A percentile compares a stretch with the other conserved stretches of the same genome.
These are phyloP conservation scores for Drechslerella dactyloides DNA, from an alignment of 2,329 filamentous ascomycete species.

Conservation along the genomic window DNA sequence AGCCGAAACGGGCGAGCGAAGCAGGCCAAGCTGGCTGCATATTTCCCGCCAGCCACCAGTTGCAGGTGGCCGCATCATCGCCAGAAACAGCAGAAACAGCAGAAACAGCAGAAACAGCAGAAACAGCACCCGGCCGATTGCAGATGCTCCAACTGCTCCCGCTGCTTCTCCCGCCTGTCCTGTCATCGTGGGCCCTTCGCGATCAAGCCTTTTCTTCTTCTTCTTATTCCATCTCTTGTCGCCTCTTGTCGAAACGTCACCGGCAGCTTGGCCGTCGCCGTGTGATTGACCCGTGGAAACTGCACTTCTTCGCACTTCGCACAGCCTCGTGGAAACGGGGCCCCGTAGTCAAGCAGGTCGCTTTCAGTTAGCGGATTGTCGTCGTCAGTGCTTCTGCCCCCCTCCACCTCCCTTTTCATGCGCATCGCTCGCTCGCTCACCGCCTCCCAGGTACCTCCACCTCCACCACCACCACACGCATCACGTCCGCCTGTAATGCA, in stretches of 20 bases:
- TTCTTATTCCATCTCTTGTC: not conserved
- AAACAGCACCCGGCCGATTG: slow-evolving; percentile 2
- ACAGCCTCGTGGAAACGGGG: too few relatives aligned
- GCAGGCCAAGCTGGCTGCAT: too few relatives aligned
- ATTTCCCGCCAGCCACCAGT: slow-evolving; percentile 4
- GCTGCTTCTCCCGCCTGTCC: too few relatives aligned
- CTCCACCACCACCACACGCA: too few relatives aligned
- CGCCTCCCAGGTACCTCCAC: not conserved
- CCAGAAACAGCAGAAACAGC: not conserved
- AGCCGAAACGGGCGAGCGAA: slow-evolving; percentile 1
- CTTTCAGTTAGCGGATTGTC: not conserved
- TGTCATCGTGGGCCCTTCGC: too few relatives aligned
- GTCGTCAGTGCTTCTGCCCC: not conserved
- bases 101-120: not conserved
- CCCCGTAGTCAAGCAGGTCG: too few relatives aligned
- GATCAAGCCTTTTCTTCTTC: not conserved
- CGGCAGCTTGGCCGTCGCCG: too few relatives aligned
- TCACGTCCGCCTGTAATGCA: too few relatives aligned
- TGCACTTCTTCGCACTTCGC: too few relatives aligned
- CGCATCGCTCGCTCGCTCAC: not conserved
- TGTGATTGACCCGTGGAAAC: too few relatives aligned
- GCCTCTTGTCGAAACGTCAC: too few relatives aligned
- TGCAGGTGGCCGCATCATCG: not conserved
- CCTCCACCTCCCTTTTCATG: slow-evolving; percentile 4
- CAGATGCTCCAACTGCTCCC: not conserved